A percentile compares a stretch with the other conserved stretches of the same genome.
phyloP scores from a whole-genome alignment of 371 early-diverging fungal genomes.

The Umbelopsis sp. region DNA sequence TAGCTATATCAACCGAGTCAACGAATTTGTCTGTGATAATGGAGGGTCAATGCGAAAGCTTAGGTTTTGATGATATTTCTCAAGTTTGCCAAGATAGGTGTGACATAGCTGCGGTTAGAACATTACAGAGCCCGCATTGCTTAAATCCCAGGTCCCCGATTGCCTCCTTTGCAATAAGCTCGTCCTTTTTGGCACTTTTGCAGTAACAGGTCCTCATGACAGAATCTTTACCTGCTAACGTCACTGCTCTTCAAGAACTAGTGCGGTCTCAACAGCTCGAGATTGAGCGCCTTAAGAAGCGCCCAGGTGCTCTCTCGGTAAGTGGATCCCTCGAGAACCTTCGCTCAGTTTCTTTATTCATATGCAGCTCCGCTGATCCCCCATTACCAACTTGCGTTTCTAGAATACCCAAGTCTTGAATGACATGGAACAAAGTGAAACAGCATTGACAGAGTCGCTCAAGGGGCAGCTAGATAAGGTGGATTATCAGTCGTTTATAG shows the following conservation, averaged over 20 bases:
- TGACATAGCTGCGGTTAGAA: neutral
- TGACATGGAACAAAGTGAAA: slow-evolving; percentile 37
- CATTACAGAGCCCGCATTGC: neutral
- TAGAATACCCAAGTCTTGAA: slow-evolving; percentile 26
- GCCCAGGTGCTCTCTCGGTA: neutral
- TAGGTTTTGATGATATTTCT: neutral
- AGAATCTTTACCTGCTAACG: slow-evolving; percentile 12
- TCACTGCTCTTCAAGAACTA: slow-evolving; percentile 14
- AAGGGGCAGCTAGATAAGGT: slow-evolving; percentile 53
- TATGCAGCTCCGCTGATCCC: slow-evolving; percentile 6
- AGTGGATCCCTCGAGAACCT: neutral
- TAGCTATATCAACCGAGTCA: too few relatives aligned
- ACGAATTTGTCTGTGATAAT: too few relatives aligned
- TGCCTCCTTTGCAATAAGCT: slow-evolving; percentile 3
- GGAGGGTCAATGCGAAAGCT: too few relatives aligned
- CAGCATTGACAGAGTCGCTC: slow-evolving; percentile 43
- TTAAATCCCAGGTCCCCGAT: neutral
- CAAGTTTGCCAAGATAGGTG: neutral
- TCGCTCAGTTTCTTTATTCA: neutral
- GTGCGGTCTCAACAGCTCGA: slow-evolving; percentile 1
- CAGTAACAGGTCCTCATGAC: slow-evolving; percentile 18
- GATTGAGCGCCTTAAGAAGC: slow-evolving; percentile 18
- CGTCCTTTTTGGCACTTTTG: slow-evolving; percentile 10
- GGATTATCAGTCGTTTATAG: neutral
- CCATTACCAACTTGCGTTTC: neutral